A percentile compares a stretch with the other conserved stretches of the same genome.
Conservation (phyloP, 2,329 filamentous ascomycete species). For the Periconia sp. region DNA sequence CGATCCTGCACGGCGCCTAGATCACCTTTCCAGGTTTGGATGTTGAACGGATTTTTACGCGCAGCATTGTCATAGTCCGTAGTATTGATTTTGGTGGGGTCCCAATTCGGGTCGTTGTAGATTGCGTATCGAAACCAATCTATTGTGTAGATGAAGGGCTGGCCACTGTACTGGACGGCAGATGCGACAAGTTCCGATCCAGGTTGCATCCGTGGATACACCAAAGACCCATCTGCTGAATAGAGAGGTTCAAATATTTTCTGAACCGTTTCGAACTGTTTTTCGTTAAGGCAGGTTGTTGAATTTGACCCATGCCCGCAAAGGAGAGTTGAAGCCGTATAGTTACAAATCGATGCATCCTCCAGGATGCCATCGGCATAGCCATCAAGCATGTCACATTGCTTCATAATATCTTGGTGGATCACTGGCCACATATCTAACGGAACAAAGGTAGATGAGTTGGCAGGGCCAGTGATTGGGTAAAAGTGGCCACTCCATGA, state of each 20-base stretch:
- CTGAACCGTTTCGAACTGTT: slow-evolving; percentile 53
- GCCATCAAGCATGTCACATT: slow-evolving; percentile 59
- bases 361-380: slow-evolving; percentile 57
- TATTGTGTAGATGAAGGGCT: slow-evolving; percentile 50
- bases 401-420: slow-evolving; percentile 51
- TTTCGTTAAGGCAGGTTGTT: slow-evolving; percentile 51
- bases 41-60: slow-evolving; percentile 43
- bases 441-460: slow-evolving; percentile 48
- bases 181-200: slow-evolving; percentile 52
- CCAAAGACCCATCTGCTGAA: slow-evolving; percentile 51
- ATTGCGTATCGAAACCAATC: slow-evolving; percentile 59
- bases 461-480: slow-evolving; percentile 28
- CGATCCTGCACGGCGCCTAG: slow-evolving; percentile 43
- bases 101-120: slow-evolving; percentile 53
- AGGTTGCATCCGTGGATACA: slow-evolving; percentile 60
- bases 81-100: slow-evolving; percentile 45
- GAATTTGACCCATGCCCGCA: slow-evolving; percentile 43
- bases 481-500: slow-evolving; percentile 42
- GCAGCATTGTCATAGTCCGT: slow-evolving; percentile 51
- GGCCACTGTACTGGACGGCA: slow-evolving; percentile 46
- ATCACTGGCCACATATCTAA: slow-evolving; percentile 46
- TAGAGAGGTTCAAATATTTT: slow-evolving; percentile 51
- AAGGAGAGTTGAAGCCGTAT: slow-evolving; percentile 48
- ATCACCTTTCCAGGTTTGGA: slow-evolving; percentile 51
- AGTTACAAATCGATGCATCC: slow-evolving; percentile 53